These are phyloP conservation scores for Lenwebbia sp. DNA, from an alignment of 345 rosid genomes.

Conservation along the genomic window DNA sequence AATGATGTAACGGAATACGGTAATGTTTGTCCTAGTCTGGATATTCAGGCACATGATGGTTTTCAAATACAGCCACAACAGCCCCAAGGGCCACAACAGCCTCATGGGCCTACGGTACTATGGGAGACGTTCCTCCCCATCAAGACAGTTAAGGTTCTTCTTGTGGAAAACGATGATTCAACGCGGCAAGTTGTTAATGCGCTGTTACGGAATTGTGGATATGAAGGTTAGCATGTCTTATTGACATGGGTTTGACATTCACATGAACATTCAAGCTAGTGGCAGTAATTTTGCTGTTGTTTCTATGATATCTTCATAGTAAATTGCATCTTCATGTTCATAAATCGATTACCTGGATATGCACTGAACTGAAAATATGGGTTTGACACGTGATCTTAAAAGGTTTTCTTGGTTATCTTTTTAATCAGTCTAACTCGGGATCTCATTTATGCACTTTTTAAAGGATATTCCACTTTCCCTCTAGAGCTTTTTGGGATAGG, in stretches of 20 bases:
- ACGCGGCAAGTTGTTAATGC: slow-evolving; percentile 72
- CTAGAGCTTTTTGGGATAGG: neutral
- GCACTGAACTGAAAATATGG: neutral
- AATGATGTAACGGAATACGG: slow-evolving; percentile 15
- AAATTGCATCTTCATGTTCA: neutral
- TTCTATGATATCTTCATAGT: neutral
- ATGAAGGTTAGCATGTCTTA: slow-evolving; percentile 41
- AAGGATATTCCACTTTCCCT: neutral
- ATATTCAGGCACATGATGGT: slow-evolving; percentile 11
- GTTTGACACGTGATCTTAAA: neutral
- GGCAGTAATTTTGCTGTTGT: neutral
- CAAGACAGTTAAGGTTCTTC: slow-evolving; percentile 65
- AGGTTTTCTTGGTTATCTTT: neutral
- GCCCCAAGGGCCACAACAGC: slow-evolving; percentile 31
- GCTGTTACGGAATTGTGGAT: slow-evolving; percentile 69
- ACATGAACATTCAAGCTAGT: neutral
- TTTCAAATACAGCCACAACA: slow-evolving; percentile 7
- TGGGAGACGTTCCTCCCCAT: slow-evolving; percentile 81
- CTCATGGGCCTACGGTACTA: slow-evolving; percentile 24
- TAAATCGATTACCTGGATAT: neutral
- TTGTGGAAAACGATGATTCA: slow-evolving; percentile 71
- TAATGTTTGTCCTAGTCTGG: slow-evolving; percentile 10
- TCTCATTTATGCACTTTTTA: neutral
- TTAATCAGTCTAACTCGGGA: neutral
- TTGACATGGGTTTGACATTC: neutral